Conservation (phyloP, 1,284 basidiomycete genomes). For the Trametes hirsuta region DNA sequence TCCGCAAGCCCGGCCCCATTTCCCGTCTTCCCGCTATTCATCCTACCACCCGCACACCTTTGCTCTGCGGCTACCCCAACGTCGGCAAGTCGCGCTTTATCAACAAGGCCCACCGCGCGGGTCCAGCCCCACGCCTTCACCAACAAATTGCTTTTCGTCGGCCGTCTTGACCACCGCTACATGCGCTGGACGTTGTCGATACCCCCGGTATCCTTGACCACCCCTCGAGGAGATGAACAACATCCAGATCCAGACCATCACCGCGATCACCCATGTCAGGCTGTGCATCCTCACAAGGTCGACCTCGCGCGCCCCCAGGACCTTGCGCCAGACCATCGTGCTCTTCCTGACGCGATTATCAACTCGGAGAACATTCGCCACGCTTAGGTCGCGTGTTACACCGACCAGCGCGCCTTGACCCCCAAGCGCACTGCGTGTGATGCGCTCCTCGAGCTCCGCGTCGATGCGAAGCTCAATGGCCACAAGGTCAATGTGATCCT, state of each 20-base stretch:
- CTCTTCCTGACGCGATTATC: conserved; percentile 86
- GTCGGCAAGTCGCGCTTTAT: conserved; percentile 98
- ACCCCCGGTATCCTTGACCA: conserved; percentile 93
- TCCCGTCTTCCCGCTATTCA: conserved; percentile 95
- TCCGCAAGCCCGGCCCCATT: conserved; percentile 96
- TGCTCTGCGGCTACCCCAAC: conserved; percentile 97
- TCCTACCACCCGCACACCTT: conserved; percentile 93
- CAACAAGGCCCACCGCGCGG: conserved; percentile 96
- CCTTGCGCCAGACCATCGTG: conserved; percentile 72
- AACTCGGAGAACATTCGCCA: conserved; percentile 69
- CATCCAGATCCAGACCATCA: conserved; percentile 99
- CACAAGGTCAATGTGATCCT: conserved; percentile 89
- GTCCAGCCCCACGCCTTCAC: conserved; percentile 99
- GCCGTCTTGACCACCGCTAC: conserved; percentile 97
- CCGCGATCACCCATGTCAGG: conserved; percentile 93
- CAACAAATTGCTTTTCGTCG: conserved; percentile 95
- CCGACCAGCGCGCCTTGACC: conserved; percentile 95
- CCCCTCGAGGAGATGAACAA: conserved; percentile 99
- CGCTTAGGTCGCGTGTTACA: conserved; percentile 88
- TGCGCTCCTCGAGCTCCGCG: conserved; percentile 88
- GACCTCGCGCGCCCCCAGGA: conserved; percentile 88
- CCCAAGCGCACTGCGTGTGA: conserved; percentile 94
- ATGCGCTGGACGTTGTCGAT: conserved; percentile 97
- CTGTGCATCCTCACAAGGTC: conserved; percentile 95
- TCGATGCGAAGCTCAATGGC: conserved; percentile 92